phyloP scores from a whole-genome alignment of 2,329 filamentous ascomycete genomes.

The Canariomyces notabilis region DNA sequence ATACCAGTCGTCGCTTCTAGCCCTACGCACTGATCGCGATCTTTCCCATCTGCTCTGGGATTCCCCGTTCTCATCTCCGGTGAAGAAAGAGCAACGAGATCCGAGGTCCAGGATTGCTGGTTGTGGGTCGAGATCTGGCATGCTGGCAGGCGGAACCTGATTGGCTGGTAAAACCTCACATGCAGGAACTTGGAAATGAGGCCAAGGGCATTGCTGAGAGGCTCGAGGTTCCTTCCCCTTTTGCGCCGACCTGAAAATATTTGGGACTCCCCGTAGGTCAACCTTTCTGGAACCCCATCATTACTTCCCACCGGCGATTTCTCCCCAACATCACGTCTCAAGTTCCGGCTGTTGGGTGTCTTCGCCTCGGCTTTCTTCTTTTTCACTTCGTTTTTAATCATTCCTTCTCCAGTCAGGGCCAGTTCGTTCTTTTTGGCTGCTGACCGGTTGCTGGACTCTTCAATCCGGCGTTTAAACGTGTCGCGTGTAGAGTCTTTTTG shows the following conservation, averaged over 20 bases:
- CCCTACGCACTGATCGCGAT: no score
- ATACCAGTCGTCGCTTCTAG: no score
- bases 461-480: slow-evolving; percentile 6
- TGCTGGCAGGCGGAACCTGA: slow-evolving; percentile 11
- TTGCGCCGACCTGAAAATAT: slow-evolving; percentile 23
- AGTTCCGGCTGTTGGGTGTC: slow-evolving; percentile 12
- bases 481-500: slow-evolving; percentile 2
- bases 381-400: slow-evolving; percentile 38
- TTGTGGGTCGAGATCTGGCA: slow-evolving; percentile 12
- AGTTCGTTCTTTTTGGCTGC: slow-evolving; percentile 12
- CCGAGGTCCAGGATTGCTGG: slow-evolving; percentile 17
- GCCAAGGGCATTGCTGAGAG: slow-evolving; percentile 12
- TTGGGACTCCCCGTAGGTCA: slow-evolving; percentile 14
- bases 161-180: slow-evolving; percentile 27
- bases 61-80: no score
- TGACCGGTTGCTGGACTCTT: slow-evolving; percentile 12
- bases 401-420: slow-evolving; percentile 32
- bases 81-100: no score
- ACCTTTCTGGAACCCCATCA: slow-evolving; percentile 13
- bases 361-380: slow-evolving; percentile 28
- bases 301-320: slow-evolving; percentile 18
- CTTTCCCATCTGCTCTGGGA: no score
- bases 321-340: slow-evolving; percentile 8
- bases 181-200: slow-evolving; percentile 29
- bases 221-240: slow-evolving; percentile 21